Base-by-base conservation (phyloP, 1,284 basidiomycete species). In the Ganoderma leucocontextum region DNA sequence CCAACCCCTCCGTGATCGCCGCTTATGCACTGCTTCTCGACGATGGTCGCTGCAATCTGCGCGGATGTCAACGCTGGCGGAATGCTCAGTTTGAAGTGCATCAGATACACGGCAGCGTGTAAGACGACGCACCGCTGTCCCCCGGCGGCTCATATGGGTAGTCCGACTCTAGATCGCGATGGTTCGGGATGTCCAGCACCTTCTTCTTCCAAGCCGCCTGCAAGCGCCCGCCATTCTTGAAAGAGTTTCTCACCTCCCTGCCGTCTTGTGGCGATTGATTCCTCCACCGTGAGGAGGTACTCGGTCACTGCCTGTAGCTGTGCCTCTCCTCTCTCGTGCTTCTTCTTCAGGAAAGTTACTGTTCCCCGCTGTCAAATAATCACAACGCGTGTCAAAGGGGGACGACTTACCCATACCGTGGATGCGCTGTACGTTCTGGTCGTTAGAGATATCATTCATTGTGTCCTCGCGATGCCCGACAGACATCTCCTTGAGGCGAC, bases 401-500 rank as follows among this genome's bases (percentile, higher is more conserved):
- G n/a, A n/a, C n/a, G n/a, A 52, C 49, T 29, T 7, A 52, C 25
- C 25, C 49, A 52, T 52, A 7, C 22, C 22, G 25, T 52, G 49
- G 10, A 52, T 15, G 25, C 22, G 49, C 10, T 29, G 10, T 5
- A 15, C 12, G 49, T 52, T 52, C 49, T 13, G 25, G 12, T 52
- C 49, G 12, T 29, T 25, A 3, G 22, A 25, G 1, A 65, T 64
- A 19, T 74, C 73, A 33, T 79, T 74, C 9, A 80, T 42, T 1
- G 65, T 68, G 62, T 78, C 74, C 3, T 71, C 63, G 1, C 75
- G 65, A 59, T 74, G 65, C 2, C 74, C 75, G 0, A 65, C 25
- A 5, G 67, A 68, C 76, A 78, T 78, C 55, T 75, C 74, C 3
- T 70, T 63, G 5, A 73, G 74, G 19, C 72, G 71, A 0, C 22